These are phyloP conservation scores for Ophiostoma fasciatum DNA, from an alignment of 2,329 filamentous ascomycete species.

Conservation along the genomic window DNA sequence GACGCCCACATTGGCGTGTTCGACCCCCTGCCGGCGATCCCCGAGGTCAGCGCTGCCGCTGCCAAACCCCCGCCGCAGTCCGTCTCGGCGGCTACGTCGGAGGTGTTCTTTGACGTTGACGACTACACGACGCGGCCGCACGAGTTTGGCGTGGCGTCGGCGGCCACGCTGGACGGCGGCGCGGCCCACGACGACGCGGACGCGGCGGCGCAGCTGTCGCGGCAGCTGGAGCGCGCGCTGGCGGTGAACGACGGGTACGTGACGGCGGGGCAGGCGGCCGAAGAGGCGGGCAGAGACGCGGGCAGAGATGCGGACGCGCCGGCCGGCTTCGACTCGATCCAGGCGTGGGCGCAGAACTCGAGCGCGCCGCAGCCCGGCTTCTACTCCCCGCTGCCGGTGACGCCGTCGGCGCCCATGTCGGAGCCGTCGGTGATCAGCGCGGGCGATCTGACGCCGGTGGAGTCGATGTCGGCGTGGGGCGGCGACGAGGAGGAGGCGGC, in stretches of 20 bases:
- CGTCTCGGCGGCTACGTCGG: neutral
- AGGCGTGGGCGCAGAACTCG: slow-evolving; percentile 47
- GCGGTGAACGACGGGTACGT: slow-evolving; percentile 32
- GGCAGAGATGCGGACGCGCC: slow-evolving; percentile 40
- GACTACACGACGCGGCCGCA: neutral
- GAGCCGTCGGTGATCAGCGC: slow-evolving; percentile 33
- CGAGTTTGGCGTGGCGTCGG: neutral
- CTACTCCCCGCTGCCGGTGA: slow-evolving; percentile 44
- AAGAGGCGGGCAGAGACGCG: no score
- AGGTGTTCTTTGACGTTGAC: slow-evolving; percentile 12
- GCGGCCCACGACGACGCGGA: neutral
- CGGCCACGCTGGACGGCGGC: neutral
- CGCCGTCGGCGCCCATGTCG: slow-evolving; percentile 33
- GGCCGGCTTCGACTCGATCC: slow-evolving; percentile 35
- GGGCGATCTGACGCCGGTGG: slow-evolving; percentile 43
- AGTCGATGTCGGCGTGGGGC: slow-evolving; percentile 35
- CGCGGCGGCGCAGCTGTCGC: slow-evolving; percentile 10
- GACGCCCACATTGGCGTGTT: slow-evolving; percentile 8
- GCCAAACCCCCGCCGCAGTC: neutral
- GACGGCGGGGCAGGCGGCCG: slow-evolving; percentile 34
- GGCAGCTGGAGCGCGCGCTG: slow-evolving; percentile 23
- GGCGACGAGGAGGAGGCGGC: slow-evolving; percentile 30
- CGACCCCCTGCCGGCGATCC: slow-evolving; percentile 4
- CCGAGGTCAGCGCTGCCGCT: neutral
- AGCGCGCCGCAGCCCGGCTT: slow-evolving; percentile 28